These are phyloP conservation scores for Linum lewisii DNA, from an alignment of 345 rosid genomes.

Conservation along the genomic window DNA sequence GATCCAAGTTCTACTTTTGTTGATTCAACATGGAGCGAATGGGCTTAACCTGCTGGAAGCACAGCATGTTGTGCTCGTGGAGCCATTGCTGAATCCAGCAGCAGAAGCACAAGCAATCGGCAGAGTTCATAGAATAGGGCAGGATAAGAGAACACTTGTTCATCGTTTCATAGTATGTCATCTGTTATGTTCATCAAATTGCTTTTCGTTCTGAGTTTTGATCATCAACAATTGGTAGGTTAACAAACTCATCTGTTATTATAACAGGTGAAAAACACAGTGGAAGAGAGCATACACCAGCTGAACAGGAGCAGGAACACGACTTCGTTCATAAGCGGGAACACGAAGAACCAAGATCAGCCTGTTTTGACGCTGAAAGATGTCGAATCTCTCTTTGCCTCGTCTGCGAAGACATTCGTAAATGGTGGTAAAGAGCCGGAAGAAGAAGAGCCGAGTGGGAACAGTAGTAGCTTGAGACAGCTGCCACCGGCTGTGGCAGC, in stretches of 20 bases:
- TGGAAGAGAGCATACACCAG: slow-evolving; percentile 89
- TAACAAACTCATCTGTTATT: too few species aligned
- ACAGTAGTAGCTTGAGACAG: slow-evolving; percentile 35
- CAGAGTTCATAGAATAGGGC: slow-evolving; percentile 90
- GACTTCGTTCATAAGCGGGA: slow-evolving; percentile 60
- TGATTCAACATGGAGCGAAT: slow-evolving; percentile 93
- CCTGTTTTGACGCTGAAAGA: slow-evolving; percentile 68
- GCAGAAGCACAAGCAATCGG: slow-evolving; percentile 95
- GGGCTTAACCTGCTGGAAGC: slow-evolving; percentile 97
- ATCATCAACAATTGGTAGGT: slow-evolving; percentile 1
- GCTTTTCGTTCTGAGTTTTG: not conserved
- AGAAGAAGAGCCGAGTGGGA: not conserved
- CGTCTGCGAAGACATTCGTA: slow-evolving; percentile 18
- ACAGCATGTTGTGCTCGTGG: slow-evolving; percentile 86
- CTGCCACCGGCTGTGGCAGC: slow-evolving; percentile 80
- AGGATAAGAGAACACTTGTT: slow-evolving; percentile 62
- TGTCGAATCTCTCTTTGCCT: slow-evolving; percentile 63
- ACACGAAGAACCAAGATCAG: slow-evolving; percentile 83
- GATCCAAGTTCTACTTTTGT: slow-evolving; percentile 68
- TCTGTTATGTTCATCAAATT: too few species aligned
- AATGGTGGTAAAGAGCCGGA: slow-evolving; percentile 28
- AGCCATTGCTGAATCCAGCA: slow-evolving; percentile 92
- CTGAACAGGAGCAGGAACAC: slow-evolving; percentile 68
- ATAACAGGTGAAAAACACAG: slow-evolving; percentile 63
- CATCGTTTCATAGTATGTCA: slow-evolving; percentile 77